These are phyloP conservation scores for Microascus cirrosus DNA, from an alignment of 2,329 filamentous ascomycete genomes.

Conservation along the genomic window DNA sequence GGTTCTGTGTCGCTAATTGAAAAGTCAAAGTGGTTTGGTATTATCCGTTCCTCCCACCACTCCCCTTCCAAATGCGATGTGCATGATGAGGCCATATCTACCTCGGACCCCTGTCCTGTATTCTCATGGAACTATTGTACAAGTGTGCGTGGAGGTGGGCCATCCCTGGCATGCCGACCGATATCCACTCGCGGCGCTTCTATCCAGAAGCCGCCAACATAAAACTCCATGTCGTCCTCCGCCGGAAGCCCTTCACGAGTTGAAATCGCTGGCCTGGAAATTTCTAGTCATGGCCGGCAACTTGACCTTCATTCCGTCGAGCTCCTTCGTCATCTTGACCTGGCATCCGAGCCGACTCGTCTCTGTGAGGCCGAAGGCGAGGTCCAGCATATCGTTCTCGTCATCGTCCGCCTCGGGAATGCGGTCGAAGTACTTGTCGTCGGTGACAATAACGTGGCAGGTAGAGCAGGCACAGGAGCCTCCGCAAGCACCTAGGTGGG, in stretches of 20 bases:
- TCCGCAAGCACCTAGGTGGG: conserved; percentile 62
- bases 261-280: conserved; percentile 88
- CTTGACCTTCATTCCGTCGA: conserved; percentile 77
- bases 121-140: background rate
- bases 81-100: background rate
- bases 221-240: background rate
- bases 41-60: background rate
- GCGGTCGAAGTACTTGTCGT: conserved; percentile 63
- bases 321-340: conserved; percentile 79
- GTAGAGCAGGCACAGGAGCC: conserved; percentile 90
- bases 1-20: background rate
- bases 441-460: conserved; percentile 77
- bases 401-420: conserved; percentile 71
- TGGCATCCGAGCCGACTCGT: conserved; percentile 79
- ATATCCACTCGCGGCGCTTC: background rate
- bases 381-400: conserved; percentile 83
- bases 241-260: conserved; percentile 14
- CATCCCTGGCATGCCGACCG: background rate
- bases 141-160: background rate
- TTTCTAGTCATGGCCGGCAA: conserved; percentile 93
- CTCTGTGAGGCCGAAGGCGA: conserved; percentile 83
- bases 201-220: background rate
- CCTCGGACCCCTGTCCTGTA: background rate
- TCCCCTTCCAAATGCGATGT: background rate
- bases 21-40: background rate